Evolutionary conservation across 768 basidiomycete genomes (phyloP), one percentile per base, ranked within the genome.

Genomic region (Mycena olivaceomarginata): DNA sequence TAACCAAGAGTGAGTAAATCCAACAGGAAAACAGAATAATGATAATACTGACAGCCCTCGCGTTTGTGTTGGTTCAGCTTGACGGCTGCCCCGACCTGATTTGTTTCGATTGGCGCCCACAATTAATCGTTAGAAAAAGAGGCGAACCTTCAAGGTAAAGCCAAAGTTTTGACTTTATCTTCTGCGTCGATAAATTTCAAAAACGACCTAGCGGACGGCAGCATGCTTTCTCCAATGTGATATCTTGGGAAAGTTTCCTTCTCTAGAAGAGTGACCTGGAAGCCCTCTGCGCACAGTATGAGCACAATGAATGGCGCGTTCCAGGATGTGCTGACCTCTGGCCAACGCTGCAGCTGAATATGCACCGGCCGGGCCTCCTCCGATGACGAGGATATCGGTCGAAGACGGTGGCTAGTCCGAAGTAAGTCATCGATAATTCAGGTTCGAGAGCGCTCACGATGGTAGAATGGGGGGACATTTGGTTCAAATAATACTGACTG

Each of bases 11-110:
- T 51, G 20, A 25, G 51, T 45, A 31, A 31, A 31, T 45, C 8
- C 66, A 90, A 70, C 70, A 91, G 83, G 79, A 31, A 7, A 87
- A 87, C 67, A 90, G 90, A 7, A 89, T 81, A 11, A 88, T 87
- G 75, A 91, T 83, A 94, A 93, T 80, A 93, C 91, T 2, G 92
- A 81, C 92, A 88, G 53, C 85, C 87, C 81, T 87, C 88, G 46
- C 82, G 82, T 72, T 86, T 86, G 74, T 79, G 75, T 39, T 86
- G 85, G 66, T 85, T 85, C 67, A 89, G 83, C 71, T 89, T 45
- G 11, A 45, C 43, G 43, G 43, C 87, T 22, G 86, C 87, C 5
- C 72, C n/a, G 39, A 31, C 31, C 31, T 31, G 31, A 31, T 31
- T 31, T 31, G 31, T 31, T 31, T 31, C 31, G 31, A 31, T 31